Conservation (phyloP, 768 basidiomycete species). For the Trametes villosa region DNA sequence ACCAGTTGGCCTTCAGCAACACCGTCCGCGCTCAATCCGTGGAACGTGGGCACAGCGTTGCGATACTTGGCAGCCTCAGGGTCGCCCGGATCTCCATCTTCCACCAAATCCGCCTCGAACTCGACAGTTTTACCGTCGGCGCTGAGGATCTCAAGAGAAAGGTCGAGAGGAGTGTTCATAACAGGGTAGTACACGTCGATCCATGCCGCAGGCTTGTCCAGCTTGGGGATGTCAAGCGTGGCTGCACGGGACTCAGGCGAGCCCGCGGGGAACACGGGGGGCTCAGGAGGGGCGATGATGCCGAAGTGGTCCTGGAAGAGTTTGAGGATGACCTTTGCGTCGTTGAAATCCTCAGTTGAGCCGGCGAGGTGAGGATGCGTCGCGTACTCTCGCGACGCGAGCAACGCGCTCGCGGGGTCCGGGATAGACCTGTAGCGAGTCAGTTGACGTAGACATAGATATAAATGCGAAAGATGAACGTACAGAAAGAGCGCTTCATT, state of each 20-base stretch:
- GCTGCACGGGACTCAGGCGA: slow-evolving; percentile 65
- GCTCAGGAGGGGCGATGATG: slow-evolving; percentile 49
- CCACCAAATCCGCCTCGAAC: slow-evolving; percentile 77
- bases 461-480: background rate
- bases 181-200: slow-evolving; percentile 89
- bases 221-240: slow-evolving; percentile 54
- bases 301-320: slow-evolving; percentile 70
- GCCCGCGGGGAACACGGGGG: slow-evolving; percentile 76
- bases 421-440: slow-evolving; percentile 56
- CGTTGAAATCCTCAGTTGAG: slow-evolving; percentile 54
- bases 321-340: slow-evolving; percentile 67
- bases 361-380: slow-evolving; percentile 67
- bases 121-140: slow-evolving; percentile 57
- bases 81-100: slow-evolving; percentile 75
- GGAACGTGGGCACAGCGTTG: slow-evolving; percentile 76
- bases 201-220: slow-evolving; percentile 68
- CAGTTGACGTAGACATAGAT: background rate
- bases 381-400: slow-evolving; percentile 60
- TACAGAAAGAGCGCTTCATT: slow-evolving; percentile 22
- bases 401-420: slow-evolving; percentile 57
- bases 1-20: slow-evolving; percentile 70
- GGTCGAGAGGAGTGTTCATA: slow-evolving; percentile 76
- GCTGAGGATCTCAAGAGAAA: slow-evolving; percentile 66
- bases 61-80: slow-evolving; percentile 69
- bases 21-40: slow-evolving; percentile 80